Percentiles rank a stretch among this genome's conserved stretches.
Conservation (phyloP, 2,329 filamentous ascomycete genomes). For the Aspergillus tamarii region DNA sequence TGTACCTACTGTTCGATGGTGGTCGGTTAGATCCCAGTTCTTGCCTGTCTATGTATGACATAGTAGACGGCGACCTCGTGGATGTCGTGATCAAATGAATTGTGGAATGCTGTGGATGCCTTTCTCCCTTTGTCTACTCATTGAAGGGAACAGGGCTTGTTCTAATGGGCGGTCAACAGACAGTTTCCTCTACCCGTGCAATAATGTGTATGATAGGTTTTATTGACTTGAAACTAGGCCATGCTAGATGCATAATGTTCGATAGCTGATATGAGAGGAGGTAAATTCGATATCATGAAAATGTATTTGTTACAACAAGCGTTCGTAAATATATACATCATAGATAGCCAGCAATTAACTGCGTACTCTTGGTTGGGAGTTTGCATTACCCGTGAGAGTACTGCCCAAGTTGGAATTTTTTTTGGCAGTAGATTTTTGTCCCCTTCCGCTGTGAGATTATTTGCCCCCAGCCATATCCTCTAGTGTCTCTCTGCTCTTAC, state of each 20-base stretch:
- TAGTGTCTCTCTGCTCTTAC: neutral
- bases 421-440: neutral
- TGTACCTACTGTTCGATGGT: conserved; percentile 75
- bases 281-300: neutral
- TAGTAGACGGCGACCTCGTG: conserved; percentile 74
- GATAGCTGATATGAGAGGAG: neutral
- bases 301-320: neutral
- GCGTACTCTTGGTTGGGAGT: neutral
- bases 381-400: neutral
- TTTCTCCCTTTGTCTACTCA: neutral
- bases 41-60: conserved; percentile 67
- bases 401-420: neutral
- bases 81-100: conserved; percentile 69
- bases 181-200: neutral
- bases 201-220: neutral
- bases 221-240: neutral
- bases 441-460: neutral
- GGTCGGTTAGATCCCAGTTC: conserved; percentile 66
- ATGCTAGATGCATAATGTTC: neutral
- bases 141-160: neutral
- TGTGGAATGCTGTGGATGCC: neutral
- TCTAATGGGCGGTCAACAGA: neutral
- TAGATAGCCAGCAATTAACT: neutral
- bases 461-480: neutral
- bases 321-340: neutral